These are phyloP conservation scores for Malus sieversii DNA, from an alignment of 306 rosid species.

Conservation along the genomic window DNA sequence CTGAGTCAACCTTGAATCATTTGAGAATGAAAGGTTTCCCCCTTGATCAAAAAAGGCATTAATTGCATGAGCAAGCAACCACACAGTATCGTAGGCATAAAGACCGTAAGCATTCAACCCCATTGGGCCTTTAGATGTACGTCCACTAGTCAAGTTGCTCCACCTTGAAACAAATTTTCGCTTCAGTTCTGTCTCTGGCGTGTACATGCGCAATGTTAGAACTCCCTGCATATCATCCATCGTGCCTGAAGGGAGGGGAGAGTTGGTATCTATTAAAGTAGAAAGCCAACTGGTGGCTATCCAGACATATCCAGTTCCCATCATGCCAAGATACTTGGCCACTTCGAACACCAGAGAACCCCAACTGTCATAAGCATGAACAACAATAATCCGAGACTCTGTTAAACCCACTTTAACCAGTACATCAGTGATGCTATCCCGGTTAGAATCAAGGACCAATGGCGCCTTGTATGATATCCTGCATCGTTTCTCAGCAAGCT, in stretches of 20 bases:
- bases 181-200: constrained; percentile 61
- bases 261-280: constrained; percentile 40
- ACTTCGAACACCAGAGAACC: constrained; percentile 45
- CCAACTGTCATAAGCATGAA: constrained; percentile 38
- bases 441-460: constrained; percentile 37
- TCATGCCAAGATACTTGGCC: constrained; percentile 77
- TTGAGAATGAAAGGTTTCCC: constrained; percentile 54
- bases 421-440: constrained; percentile 46
- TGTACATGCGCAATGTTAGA: constrained; percentile 55
- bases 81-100: constrained; percentile 84
- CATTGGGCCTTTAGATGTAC: constrained; percentile 15
- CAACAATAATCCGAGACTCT: constrained; percentile 71
- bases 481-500: constrained; percentile 72
- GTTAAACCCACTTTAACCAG: constrained; percentile 75
- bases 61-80: constrained; percentile 74
- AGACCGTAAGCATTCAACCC: constrained; percentile 53
- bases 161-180: constrained; percentile 65
- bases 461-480: constrained; percentile 82
- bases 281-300: constrained; percentile 74
- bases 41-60: constrained; percentile 72
- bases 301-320: constrained; percentile 86
- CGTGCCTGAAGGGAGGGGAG: constrained; percentile 33
- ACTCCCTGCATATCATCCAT: constrained; percentile 67
- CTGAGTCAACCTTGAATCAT: constrained; percentile 42
- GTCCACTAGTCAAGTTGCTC: constrained; percentile 57